Evolutionary conservation across 2,329 filamentous ascomycete genomes (phyloP), one percentile per base, ranked within the genome.

Genomic region (Fusarium chaquense): DNA sequence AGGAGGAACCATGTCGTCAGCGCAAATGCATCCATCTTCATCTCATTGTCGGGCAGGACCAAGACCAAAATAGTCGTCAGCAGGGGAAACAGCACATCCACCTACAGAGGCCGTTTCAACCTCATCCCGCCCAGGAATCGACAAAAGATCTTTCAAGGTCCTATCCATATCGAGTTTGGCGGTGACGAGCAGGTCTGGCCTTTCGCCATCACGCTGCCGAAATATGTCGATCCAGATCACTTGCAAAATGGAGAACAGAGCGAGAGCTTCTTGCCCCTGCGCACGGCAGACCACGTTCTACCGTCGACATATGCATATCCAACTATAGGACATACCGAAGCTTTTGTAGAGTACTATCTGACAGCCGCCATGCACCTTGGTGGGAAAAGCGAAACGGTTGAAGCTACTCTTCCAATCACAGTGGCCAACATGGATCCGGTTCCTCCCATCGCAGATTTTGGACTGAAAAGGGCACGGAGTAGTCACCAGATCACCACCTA

Each of bases 261-360:
- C 1, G 24, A 62, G 11, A 69, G 63, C n/a, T 61, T 6, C 22
- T 30, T 73, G 0, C 38, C 71, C 2, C 12, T 61, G 2, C 9
- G 20, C 5, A 36, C 30, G 15, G 32, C 30, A 15, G 47, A 57
- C 5, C 22, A 62, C 1, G 7, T 49, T 8, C 32, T 73, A 0
- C 69, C 69, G 6, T 62, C 64, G 0, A 67, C 56, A 0, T 73
- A 57, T 18, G 22, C 38, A 16, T 33, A 61, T 5, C n/a, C 40
- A 5, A 6, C 22, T 9, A 3, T 6, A 45, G 60, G 28, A 12
- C 5, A 5, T 1, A 62, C 41, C 0, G 58, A 72, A 16, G 71
- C 49, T 0, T 73, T 65, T 18, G 6, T 73, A 16, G 79, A 83
- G 58, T 83, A 82, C 50, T 76, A 70, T 30, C 53, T 83, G 4